These are phyloP conservation scores for Phellopilus nigrolimitatus DNA, from an alignment of 1,284 basidiomycete species.

Conservation along the genomic window DNA sequence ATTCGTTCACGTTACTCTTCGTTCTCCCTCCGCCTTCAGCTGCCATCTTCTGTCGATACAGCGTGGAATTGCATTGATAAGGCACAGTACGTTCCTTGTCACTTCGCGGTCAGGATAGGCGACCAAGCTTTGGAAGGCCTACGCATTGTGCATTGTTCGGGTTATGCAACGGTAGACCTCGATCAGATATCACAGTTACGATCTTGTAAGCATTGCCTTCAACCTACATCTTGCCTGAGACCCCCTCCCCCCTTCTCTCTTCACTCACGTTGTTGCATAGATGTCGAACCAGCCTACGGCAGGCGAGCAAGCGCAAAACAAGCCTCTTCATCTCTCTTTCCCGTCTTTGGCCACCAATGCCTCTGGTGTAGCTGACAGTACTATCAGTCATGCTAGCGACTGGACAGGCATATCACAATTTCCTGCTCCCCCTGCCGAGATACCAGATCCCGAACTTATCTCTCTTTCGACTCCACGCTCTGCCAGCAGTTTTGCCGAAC, in stretches of 20 bases:
- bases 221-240: neutral
- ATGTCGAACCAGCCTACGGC: constrained; percentile 5
- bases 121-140: too few species aligned
- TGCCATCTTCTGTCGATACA: neutral
- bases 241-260: neutral
- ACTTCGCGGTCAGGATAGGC: too few species aligned
- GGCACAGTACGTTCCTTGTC: too few species aligned
- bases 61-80: neutral
- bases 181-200: constrained; percentile 10
- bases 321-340: constrained; percentile 31
- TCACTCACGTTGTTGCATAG: neutral
- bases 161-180: constrained; percentile 4
- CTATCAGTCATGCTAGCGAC: constrained; percentile 40
- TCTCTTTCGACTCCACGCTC: constrained; percentile 19
- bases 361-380: constrained; percentile 51
- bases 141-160: neutral
- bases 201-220: constrained; percentile 14
- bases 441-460: constrained; percentile 31
- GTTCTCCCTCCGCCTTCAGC: neutral
- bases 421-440: constrained; percentile 33
- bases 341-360: constrained; percentile 43
- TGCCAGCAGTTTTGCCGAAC: constrained; percentile 21
- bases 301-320: constrained; percentile 1
- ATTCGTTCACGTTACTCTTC: constrained; percentile 3
- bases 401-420: constrained; percentile 37